Percentiles rank a stretch among this genome's conserved stretches.
Evolutionary conservation across 2,329 filamentous ascomycete genomes (phyloP).

Genomic region (Arachnomyces sp.): DNA sequence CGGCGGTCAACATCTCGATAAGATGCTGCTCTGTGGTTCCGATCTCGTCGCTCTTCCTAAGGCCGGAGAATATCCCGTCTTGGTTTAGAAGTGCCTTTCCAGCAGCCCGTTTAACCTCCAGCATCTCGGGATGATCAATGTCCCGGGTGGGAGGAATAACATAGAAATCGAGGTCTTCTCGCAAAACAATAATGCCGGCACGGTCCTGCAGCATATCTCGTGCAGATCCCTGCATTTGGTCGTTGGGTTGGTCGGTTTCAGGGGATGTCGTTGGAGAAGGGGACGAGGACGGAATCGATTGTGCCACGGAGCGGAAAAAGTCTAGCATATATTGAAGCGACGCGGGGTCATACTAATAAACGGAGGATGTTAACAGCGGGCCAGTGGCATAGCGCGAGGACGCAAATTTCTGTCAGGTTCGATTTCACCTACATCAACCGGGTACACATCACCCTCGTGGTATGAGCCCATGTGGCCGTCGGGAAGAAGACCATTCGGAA

Average conservation of each 20-base stretch:
- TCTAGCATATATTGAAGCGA: slow-evolving; percentile 99
- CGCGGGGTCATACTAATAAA: slow-evolving; percentile 79
- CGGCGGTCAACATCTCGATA: slow-evolving; percentile 98
- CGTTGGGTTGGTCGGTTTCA: slow-evolving; percentile 55
- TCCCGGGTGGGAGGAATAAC: slow-evolving; percentile 79
- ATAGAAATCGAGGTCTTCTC: slow-evolving; percentile 97
- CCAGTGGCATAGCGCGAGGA: no score
- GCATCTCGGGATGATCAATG: slow-evolving; percentile 84
- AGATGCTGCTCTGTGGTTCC: slow-evolving; percentile 96
- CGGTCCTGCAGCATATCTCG: slow-evolving; percentile 75
- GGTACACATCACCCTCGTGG: slow-evolving; percentile 86
- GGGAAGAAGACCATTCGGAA: slow-evolving; percentile 94
- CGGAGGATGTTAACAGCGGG: slow-evolving; percentile 10
- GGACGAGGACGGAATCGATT: slow-evolving; percentile 69
- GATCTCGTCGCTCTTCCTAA: slow-evolving; percentile 89
- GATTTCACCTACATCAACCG: slow-evolving; percentile 74
- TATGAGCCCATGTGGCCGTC: slow-evolving; percentile 93
- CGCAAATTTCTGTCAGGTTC: not conserved
- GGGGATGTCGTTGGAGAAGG: slow-evolving; percentile 58
- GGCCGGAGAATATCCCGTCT: slow-evolving; percentile 88
- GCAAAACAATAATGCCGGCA: slow-evolving; percentile 91
- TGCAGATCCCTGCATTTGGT: slow-evolving; percentile 61
- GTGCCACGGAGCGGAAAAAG: slow-evolving; percentile 91
- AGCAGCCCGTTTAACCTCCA: slow-evolving; percentile 88
- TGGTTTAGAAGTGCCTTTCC: slow-evolving; percentile 79